Conservation (phyloP, 2,329 filamentous ascomycete species). For the Ophiosphaerella narmari region DNA sequence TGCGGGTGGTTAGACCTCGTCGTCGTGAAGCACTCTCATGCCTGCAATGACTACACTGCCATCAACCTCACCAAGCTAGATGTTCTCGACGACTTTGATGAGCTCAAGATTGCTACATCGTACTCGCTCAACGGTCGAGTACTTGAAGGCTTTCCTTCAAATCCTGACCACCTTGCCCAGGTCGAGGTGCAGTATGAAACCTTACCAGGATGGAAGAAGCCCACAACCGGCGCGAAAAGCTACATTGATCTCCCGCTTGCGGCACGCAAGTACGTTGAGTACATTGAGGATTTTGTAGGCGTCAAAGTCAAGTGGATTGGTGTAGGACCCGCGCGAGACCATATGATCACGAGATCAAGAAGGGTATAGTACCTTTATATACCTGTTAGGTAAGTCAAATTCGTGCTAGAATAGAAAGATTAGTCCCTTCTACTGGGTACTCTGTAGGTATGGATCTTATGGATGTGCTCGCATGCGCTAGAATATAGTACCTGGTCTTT, state of each 20-base stretch:
- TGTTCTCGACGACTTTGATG: slow-evolving; percentile 73
- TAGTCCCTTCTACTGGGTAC: too few species aligned
- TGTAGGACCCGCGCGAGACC: slow-evolving; percentile 67
- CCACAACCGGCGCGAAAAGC: slow-evolving; percentile 63
- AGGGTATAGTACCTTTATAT: neutral
- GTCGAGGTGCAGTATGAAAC: slow-evolving; percentile 71
- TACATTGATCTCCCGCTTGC: slow-evolving; percentile 68
- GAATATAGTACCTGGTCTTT: too few species aligned
- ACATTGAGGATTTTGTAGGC: slow-evolving; percentile 68
- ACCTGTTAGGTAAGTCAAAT: too few species aligned
- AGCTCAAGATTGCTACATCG: slow-evolving; percentile 73
- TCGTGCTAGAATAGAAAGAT: too few species aligned
- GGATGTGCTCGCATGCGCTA: too few species aligned
- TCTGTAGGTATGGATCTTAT: too few species aligned
- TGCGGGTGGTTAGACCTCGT: slow-evolving; percentile 72
- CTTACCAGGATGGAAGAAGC: slow-evolving; percentile 70
- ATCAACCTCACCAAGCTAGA: slow-evolving; percentile 71
- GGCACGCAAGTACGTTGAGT: slow-evolving; percentile 69
- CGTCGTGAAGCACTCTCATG: slow-evolving; percentile 67
- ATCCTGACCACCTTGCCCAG: slow-evolving; percentile 61
- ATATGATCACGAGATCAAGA: slow-evolving; percentile 60
- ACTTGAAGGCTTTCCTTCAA: slow-evolving; percentile 68
- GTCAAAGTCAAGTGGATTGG: slow-evolving; percentile 69
- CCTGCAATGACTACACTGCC: slow-evolving; percentile 69
- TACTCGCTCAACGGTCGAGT: slow-evolving; percentile 65